A percentile compares a stretch with the other conserved stretches of the same genome.
Conservation (phyloP, 2,329 filamentous ascomycete genomes). For the Cercospora canescens region DNA sequence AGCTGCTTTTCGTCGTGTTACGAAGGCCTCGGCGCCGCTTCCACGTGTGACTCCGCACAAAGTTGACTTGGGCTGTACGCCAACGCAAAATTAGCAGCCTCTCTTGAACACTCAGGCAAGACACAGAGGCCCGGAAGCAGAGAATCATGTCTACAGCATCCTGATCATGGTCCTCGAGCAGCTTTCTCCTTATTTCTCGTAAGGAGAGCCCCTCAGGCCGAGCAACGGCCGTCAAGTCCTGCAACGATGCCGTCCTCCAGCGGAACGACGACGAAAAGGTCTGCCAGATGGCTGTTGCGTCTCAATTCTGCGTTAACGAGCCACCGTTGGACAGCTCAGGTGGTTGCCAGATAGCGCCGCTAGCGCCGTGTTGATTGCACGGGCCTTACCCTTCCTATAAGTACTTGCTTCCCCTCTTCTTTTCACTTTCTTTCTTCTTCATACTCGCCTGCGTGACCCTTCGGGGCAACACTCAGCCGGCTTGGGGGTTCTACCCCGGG, state of each 20-base stretch:
- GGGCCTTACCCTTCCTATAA: not conserved
- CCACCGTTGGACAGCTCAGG: not conserved
- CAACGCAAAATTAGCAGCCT: not conserved
- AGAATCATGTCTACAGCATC: not conserved
- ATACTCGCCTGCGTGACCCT: not conserved
- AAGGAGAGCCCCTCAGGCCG: not conserved
- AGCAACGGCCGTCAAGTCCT: not conserved
- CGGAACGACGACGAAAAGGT: not conserved
- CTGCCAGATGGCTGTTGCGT: not conserved
- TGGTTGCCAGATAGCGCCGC: conserved; percentile 4
- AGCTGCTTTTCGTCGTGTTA: not conserved
- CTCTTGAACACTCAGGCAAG: not conserved
- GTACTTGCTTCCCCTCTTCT: not conserved
- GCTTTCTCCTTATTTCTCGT: not conserved
- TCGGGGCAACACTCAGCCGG: not conserved
- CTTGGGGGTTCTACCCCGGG: not conserved
- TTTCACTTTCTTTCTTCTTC: not conserved
- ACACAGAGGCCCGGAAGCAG: not conserved
- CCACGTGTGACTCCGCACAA: not conserved
- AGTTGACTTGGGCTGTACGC: not conserved
- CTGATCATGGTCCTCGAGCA: not conserved
- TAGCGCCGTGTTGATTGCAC: not conserved
- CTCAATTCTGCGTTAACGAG: not conserved
- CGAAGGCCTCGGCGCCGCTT: not conserved
- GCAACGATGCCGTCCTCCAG: not conserved